phyloP scores from a whole-genome alignment of 352 stramenopile genomes.

The Vaucheria bursata region DNA sequence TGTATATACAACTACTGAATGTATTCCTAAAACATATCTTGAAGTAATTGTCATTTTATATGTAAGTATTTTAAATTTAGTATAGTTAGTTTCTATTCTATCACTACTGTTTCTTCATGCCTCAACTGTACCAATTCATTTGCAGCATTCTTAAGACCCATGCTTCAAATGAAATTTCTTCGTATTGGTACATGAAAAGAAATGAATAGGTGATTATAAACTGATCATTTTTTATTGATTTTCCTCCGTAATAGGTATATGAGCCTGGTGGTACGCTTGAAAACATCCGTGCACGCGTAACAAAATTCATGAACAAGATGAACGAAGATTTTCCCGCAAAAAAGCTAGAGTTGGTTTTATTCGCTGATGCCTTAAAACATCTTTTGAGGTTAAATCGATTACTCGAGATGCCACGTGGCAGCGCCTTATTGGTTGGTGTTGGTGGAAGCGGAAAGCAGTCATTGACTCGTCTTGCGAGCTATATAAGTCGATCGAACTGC shows the following conservation, averaged over 20 bases:
- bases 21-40: no score
- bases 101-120: no score
- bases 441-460: constrained; percentile 94
- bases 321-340: constrained; percentile 91
- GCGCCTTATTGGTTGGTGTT: constrained; percentile 88
- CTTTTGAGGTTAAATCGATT: constrained; percentile 88
- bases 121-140: no score
- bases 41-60: no score
- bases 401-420: constrained; percentile 89
- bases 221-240: no score
- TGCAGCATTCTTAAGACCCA: no score
- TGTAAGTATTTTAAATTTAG: no score
- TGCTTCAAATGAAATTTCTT: no score
- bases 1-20: no score
- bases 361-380: constrained; percentile 93
- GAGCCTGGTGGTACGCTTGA: constrained; percentile 83
- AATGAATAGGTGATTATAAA: no score
- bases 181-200: no score
- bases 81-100: no score
- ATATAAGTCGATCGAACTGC: constrained; percentile 88
- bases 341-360: constrained; percentile 91
- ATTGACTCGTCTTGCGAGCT: constrained; percentile 85
- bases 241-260: constrained; percentile 66
- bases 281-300: constrained; percentile 77
- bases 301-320: constrained; percentile 91